phyloP scores from a whole-genome alignment of 2,329 filamentous ascomycete species.

The Aspergillus novofumigatus region DNA sequence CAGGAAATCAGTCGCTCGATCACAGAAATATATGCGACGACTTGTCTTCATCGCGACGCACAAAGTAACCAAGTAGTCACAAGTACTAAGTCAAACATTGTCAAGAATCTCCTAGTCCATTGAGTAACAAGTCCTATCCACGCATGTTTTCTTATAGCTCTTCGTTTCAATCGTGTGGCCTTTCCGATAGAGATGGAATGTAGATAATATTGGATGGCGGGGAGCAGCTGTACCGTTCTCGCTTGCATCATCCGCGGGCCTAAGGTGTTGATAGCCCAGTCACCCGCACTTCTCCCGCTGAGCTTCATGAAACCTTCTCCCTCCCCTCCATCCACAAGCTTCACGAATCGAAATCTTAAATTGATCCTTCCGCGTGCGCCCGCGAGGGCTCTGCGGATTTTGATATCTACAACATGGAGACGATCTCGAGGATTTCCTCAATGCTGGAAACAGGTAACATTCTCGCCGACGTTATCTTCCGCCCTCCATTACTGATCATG shows the following conservation, averaged over 20 bases:
- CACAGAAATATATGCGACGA: conserved; percentile 42
- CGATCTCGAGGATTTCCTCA: conserved; percentile 86
- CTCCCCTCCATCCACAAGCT: background rate
- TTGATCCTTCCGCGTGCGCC: conserved; percentile 1
- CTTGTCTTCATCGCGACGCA: conserved; percentile 13
- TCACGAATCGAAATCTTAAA: background rate
- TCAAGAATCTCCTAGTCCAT: conserved; percentile 8
- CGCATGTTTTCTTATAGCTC: background rate
- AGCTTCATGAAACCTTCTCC: background rate
- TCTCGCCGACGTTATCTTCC: background rate
- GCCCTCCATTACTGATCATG: conserved; percentile 14
- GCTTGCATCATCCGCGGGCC: background rate
- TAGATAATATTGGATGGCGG: background rate
- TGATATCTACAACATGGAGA: conserved; percentile 66
- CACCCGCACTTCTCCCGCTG: background rate
- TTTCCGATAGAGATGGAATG: background rate
- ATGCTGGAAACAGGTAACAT: conserved; percentile 86
- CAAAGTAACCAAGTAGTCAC: background rate
- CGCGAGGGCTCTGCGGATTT: conserved; percentile 16
- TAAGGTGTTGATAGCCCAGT: background rate
- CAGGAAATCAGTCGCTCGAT: conserved; percentile 55
- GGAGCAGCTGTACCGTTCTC: background rate
- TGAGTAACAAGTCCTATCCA: background rate
- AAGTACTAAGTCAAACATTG: background rate
- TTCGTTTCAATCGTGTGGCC: background rate